Conservation (phyloP, 2,329 filamentous ascomycete species). For the Xylaria sp. region DNA sequence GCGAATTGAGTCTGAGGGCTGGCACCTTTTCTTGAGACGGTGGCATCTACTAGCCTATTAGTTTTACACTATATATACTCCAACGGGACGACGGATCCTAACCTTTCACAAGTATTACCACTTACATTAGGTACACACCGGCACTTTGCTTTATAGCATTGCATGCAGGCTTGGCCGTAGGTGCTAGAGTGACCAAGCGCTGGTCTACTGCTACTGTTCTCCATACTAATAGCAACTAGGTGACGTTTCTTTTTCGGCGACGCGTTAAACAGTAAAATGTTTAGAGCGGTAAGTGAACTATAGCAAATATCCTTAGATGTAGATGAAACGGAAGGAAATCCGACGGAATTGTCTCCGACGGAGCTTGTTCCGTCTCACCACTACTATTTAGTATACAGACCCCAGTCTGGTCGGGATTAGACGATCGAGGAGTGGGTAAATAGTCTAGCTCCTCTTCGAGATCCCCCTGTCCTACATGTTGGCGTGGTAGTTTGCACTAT, state of each 20-base stretch:
- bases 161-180: conserved; percentile 43
- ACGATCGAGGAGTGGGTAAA: too few relatives aligned
- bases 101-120: conserved; percentile 42
- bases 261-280: background rate
- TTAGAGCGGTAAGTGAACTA: background rate
- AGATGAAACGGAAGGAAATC: conserved; percentile 9
- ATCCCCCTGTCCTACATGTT: background rate
- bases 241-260: background rate
- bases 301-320: background rate
- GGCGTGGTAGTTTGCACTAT: background rate
- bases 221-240: conserved; percentile 12
- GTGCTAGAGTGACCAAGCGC: conserved; percentile 24
- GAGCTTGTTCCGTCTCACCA: conserved; percentile 13
- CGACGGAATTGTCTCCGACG: conserved; percentile 20
- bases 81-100: background rate
- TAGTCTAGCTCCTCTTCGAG: background rate
- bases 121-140: conserved; percentile 40
- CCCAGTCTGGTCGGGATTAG: too few relatives aligned
- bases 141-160: conserved; percentile 45
- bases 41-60: conserved; percentile 45
- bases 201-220: conserved; percentile 20
- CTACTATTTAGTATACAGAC: background rate
- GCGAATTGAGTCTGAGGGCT: conserved; percentile 51
- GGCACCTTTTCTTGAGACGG: conserved; percentile 52
- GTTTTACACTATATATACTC: background rate